These are phyloP conservation scores for Phytophthora crassamura DNA, from an alignment of 352 stramenopile genomes.

Conservation along the genomic window DNA sequence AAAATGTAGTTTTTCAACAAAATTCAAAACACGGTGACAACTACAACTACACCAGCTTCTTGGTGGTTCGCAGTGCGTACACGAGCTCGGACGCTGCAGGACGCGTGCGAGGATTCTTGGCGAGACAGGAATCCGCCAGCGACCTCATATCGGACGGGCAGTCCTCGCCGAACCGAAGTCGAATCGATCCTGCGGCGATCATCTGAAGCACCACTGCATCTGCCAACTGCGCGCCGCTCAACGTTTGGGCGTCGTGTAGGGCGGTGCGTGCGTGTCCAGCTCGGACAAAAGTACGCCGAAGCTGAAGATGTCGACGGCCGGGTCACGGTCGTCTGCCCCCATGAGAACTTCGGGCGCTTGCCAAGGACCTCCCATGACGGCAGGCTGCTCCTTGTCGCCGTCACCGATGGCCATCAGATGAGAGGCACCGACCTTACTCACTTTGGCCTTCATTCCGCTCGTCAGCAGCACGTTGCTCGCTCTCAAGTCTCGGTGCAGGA, in stretches of 20 bases:
- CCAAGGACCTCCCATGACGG: slow-evolving; percentile 30
- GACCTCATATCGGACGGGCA: slow-evolving; percentile 47
- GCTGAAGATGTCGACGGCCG: slow-evolving; percentile 45
- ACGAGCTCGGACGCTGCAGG: slow-evolving; percentile 56
- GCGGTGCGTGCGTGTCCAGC: slow-evolving; percentile 48
- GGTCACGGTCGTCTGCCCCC: slow-evolving; percentile 31
- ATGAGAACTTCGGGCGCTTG: slow-evolving; percentile 52
- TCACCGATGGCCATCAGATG: slow-evolving; percentile 8
- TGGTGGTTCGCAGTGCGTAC: slow-evolving; percentile 50
- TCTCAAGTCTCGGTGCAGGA: slow-evolving; percentile 67
- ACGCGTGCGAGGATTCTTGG: slow-evolving; percentile 41
- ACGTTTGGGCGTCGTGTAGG: slow-evolving; percentile 38
- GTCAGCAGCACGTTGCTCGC: slow-evolving; percentile 58
- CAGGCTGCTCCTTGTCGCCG: slow-evolving; percentile 17
- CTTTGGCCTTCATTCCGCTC: slow-evolving; percentile 32
- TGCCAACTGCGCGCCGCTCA: slow-evolving; percentile 29
- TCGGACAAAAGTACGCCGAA: slow-evolving; percentile 53
- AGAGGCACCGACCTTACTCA: slow-evolving; percentile 33
- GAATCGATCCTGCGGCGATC: slow-evolving; percentile 36
- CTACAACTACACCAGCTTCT: slow-evolving; percentile 29
- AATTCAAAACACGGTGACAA: neutral
- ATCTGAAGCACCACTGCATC: slow-evolving; percentile 51
- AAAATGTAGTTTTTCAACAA: neutral
- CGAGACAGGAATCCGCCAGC: slow-evolving; percentile 47
- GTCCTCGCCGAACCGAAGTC: slow-evolving; percentile 34